Evolutionary conservation across 305 asterid genomes (phyloP).

Genomic region (Solanum hybrid): DNA sequence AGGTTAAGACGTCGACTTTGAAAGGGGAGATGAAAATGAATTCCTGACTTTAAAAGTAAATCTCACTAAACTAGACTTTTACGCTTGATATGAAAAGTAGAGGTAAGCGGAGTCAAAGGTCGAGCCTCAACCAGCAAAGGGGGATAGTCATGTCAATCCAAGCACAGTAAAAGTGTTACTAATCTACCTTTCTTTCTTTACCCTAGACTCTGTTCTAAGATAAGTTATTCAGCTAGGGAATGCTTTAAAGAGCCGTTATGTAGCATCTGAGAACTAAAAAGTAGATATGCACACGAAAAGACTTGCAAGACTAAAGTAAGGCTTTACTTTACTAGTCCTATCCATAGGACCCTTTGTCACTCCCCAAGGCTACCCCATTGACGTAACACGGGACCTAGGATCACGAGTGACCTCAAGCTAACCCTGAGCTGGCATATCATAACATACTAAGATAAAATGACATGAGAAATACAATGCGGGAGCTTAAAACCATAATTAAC

Average conservation of each 20-base stretch:
- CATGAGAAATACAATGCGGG: no score
- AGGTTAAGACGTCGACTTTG: not conserved
- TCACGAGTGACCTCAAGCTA: no score
- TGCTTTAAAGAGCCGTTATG: not conserved
- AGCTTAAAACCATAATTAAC: no score
- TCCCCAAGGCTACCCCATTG: no score
- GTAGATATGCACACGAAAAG: not conserved
- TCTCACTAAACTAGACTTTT: not conserved
- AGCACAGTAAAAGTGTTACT: no score
- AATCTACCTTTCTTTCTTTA: not conserved
- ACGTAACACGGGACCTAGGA: no score
- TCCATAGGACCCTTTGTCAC: not conserved
- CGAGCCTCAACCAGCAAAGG: not conserved
- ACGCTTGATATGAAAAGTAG: not conserved
- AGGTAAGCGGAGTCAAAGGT: not conserved
- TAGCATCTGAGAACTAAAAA: not conserved
- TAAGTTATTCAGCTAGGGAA: not conserved
- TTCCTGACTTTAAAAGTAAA: not conserved
- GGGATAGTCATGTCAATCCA: not conserved
- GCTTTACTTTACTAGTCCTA: not conserved
- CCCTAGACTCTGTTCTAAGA: not conserved
- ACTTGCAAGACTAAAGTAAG: not conserved
- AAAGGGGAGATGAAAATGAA: no score
- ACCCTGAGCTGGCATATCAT: no score
- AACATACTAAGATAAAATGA: no score